Percentiles rank a stretch among this genome's conserved stretches.
Evolutionary conservation across 306 rosid genomes (phyloP).

Genomic region (Hippophae tibetana): DNA sequence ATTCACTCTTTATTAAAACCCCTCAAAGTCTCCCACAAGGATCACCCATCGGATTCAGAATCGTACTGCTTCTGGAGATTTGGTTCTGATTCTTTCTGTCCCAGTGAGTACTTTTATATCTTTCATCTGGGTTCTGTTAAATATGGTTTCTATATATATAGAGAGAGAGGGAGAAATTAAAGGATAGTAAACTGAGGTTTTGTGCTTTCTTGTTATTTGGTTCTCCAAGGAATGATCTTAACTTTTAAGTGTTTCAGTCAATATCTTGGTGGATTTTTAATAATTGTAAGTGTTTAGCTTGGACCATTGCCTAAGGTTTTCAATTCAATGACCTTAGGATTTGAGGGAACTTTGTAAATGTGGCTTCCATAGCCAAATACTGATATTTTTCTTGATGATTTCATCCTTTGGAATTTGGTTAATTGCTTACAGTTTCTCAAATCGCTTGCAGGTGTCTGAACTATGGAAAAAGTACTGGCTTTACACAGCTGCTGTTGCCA

Average conservation of each 20-base stretch:
- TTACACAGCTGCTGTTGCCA: constrained; percentile 45
- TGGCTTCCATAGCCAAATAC: background rate
- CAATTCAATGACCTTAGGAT: too few species aligned
- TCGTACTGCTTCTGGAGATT: constrained; percentile 5
- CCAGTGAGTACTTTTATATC: constrained; percentile 16
- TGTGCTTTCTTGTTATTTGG: background rate
- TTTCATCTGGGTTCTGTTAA: constrained; percentile 21
- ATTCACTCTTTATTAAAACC: too few species aligned
- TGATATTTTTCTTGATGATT: background rate
- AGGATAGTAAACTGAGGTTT: background rate
- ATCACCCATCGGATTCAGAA: background rate
- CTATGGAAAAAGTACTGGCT: constrained; percentile 61
- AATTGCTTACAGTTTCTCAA: constrained; percentile 8
- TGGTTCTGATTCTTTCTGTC: constrained; percentile 9
- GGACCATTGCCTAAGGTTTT: too few species aligned
- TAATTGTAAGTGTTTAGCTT: too few species aligned
- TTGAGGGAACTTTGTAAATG: too few species aligned
- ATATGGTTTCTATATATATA: background rate
- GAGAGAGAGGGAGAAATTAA: background rate
- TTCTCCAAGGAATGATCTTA: too few species aligned
- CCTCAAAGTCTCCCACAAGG: background rate
- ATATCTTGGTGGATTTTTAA: too few species aligned
- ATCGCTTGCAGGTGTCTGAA: constrained; percentile 17
- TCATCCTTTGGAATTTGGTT: background rate
- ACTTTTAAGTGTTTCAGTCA: too few species aligned